Evolutionary conservation across 805 yeast species (phyloP), one percentile per base, ranked within the genome.

Genomic region (Cyberlindnera galapagoensis): DNA sequence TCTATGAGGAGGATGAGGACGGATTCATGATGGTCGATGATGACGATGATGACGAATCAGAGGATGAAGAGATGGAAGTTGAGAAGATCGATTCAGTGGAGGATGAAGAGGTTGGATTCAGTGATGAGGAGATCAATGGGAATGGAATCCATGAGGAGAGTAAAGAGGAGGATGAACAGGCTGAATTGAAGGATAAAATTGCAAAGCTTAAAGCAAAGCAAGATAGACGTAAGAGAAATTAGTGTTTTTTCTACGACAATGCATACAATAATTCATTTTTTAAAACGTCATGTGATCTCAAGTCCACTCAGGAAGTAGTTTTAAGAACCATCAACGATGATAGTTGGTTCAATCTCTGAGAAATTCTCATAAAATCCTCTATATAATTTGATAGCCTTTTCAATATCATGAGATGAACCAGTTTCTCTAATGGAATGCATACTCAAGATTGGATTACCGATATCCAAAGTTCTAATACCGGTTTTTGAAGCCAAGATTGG

Each of bases 341-440:
- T 64, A 17, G 55, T 59, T 14, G 62, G 44, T 46, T 71, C 76
- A 23, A 70, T 39, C 3, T 46, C 38, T 21, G 60, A 50, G 51
- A 51, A 75, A 30, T 62, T 47, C 40, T 64, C 70, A 52, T 74
- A 86, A 53, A 70, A 88, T 15, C 74, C 65, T 41, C 62, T 65
- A 53, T 82, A 86, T 39, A 88, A 62, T 28, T 60, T 58, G 26
- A 76, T 69, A 38, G 84, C 74, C 37, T 68, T 63, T 30, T 64
- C 76, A 18, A 90, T 65, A 59, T 88, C 97, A 30, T 60, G 63
- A 14, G 83, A 58, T 14, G 95, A 94, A 21, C 94, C 88, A 5
- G 95, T 87, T 57, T 88, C 97, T 56, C 97, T 73, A 39, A 85
- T 79, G 1, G 94, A 81, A 52, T 88, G 97, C 97, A 88, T 88